Evolutionary conservation across 2,329 filamentous ascomycete genomes (phyloP).

Genomic region (Dendryphion nanum): DNA sequence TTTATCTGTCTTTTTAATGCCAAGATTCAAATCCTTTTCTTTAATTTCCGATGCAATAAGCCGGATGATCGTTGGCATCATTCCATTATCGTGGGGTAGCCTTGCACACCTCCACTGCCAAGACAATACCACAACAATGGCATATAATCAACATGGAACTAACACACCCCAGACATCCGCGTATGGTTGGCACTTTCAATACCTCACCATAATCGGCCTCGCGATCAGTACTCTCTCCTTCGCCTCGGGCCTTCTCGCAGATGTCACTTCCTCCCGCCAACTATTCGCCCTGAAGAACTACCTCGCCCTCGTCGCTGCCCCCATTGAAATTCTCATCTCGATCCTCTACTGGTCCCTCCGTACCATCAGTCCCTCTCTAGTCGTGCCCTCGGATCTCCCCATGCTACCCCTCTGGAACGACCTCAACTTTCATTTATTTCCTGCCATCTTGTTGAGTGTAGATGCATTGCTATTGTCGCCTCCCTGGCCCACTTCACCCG

Average conservation of each 20-base stretch:
- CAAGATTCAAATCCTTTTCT: no score
- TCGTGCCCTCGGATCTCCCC: slow-evolving; percentile 27
- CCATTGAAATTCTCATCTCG: slow-evolving; percentile 69
- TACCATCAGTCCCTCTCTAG: slow-evolving; percentile 52
- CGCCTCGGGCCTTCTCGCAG: slow-evolving; percentile 60
- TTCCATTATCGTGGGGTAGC: no score
- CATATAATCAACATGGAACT: no score
- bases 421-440: slow-evolving; percentile 45
- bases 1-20: no score
- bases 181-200: slow-evolving; percentile 71
- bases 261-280: slow-evolving; percentile 42
- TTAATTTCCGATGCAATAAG: no score
- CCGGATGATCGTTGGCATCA: no score
- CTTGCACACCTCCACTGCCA: no score
- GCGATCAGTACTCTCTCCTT: slow-evolving; percentile 62
- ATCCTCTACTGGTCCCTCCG: slow-evolving; percentile 71
- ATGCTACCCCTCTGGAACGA: slow-evolving; percentile 51
- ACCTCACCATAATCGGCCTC: slow-evolving; percentile 72
- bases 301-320: slow-evolving; percentile 63
- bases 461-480: slow-evolving; percentile 70
- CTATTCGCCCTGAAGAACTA: slow-evolving; percentile 65
- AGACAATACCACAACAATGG: no score
- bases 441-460: slow-evolving; percentile 61
- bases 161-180: no score
- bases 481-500: slow-evolving; percentile 60